These are phyloP conservation scores for Pseudohyphozyma bogoriensis DNA, from an alignment of 768 basidiomycete species.

Conservation along the genomic window DNA sequence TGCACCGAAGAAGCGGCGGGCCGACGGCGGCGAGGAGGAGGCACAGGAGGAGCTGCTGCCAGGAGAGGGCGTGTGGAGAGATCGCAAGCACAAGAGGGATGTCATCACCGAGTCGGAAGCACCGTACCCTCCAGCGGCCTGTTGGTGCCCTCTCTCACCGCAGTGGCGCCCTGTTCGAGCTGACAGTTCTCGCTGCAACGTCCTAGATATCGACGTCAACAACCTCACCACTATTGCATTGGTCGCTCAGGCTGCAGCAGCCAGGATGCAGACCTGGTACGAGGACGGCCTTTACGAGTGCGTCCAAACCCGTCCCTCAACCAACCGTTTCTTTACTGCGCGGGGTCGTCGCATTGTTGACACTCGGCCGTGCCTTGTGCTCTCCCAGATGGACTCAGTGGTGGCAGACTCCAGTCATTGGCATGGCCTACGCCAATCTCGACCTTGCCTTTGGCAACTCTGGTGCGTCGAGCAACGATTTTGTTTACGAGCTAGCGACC, in stretches of 20 bases:
- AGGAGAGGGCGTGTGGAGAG: neutral
- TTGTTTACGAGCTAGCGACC: neutral
- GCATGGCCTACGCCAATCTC: conserved; percentile 14
- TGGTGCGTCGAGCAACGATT: neutral
- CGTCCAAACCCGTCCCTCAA: neutral
- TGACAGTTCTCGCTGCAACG: neutral
- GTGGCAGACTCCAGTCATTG: conserved; percentile 17
- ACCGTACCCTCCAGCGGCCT: neutral
- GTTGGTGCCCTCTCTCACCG: neutral
- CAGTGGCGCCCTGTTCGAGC: too few species aligned
- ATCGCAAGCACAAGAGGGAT: neutral
- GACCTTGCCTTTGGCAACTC: conserved; percentile 12
- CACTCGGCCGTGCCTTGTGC: neutral
- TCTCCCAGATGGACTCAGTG: conserved; percentile 7
- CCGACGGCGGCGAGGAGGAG: too few species aligned
- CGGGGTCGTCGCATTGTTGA: neutral
- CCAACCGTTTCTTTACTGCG: neutral
- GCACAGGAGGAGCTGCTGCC: neutral
- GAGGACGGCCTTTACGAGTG: conserved; percentile 15
- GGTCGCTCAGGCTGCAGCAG: conserved; percentile 7
- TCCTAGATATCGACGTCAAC: conserved; percentile 13
- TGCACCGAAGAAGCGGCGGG: too few species aligned
- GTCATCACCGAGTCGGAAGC: neutral
- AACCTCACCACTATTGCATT: conserved; percentile 9
- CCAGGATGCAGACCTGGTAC: conserved; percentile 22